Percentiles rank a stretch among this genome's conserved stretches.
phyloP scores from a whole-genome alignment of 2,329 filamentous ascomycete genomes.

The Monosporascus ibericus region DNA sequence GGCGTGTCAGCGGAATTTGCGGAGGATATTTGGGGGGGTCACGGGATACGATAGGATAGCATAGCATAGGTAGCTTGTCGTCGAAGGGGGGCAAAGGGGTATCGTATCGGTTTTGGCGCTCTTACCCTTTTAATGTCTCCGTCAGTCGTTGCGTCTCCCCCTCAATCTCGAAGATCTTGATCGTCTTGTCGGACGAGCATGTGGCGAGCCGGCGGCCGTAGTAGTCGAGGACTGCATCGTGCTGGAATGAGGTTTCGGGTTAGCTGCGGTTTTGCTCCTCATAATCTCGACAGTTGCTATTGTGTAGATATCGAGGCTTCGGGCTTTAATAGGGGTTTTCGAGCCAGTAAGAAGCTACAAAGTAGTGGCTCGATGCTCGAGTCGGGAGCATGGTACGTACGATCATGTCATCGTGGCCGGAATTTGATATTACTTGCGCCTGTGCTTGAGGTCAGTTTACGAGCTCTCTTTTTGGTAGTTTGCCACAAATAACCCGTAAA shows the following conservation, averaged over 20 bases:
- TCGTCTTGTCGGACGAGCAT: slow-evolving; percentile 95
- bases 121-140: slow-evolving; percentile 90
- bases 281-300: not conserved
- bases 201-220: slow-evolving; percentile 94
- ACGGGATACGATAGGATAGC: not conserved
- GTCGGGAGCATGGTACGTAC: slow-evolving; percentile 43
- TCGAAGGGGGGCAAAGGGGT: not conserved
- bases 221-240: slow-evolving; percentile 98
- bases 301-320: too few relatives aligned
- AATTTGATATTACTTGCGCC: slow-evolving; percentile 73
- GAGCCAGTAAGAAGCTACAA: too few relatives aligned
- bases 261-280: slow-evolving; percentile 12
- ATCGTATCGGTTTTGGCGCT: not conserved
- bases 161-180: slow-evolving; percentile 99
- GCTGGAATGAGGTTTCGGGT: slow-evolving; percentile 43
- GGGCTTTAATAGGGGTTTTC: too few relatives aligned
- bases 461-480: not conserved
- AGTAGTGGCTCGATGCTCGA: not conserved
- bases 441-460: slow-evolving; percentile 15
- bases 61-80: not conserved
- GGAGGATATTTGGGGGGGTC: not conserved
- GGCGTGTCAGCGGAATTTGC: not conserved
- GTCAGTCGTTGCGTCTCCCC: slow-evolving; percentile 83
- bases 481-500: too few relatives aligned
- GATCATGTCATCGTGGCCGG: slow-evolving; percentile 98